These are phyloP conservation scores for Sugiyamaella sp. DNA, from an alignment of 1,139 yeast genomes.

Conservation along the genomic window DNA sequence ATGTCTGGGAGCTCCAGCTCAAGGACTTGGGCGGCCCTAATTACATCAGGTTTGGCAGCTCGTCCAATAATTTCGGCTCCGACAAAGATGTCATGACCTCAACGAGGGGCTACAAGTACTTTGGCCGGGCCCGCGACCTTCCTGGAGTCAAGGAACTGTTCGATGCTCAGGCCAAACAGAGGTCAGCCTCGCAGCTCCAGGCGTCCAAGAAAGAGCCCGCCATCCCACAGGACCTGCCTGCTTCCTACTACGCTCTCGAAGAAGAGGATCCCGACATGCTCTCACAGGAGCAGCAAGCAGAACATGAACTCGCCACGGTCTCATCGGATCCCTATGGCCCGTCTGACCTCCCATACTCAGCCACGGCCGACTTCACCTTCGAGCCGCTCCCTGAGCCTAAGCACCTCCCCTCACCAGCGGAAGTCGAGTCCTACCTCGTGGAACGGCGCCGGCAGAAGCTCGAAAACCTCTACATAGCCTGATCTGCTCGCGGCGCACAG, in stretches of 20 bases:
- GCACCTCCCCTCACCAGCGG: slow-evolving; percentile 45
- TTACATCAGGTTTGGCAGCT: slow-evolving; percentile 43
- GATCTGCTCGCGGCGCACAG: neutral
- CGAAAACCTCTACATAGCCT: slow-evolving; percentile 36
- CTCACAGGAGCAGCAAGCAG: slow-evolving; percentile 38
- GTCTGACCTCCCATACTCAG: slow-evolving; percentile 2
- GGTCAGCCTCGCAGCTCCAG: slow-evolving; percentile 2
- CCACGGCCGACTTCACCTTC: slow-evolving; percentile 14
- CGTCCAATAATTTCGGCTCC: neutral
- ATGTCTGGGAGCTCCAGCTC: slow-evolving; percentile 79
- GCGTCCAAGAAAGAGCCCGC: slow-evolving; percentile 1
- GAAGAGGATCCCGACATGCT: slow-evolving; percentile 39
- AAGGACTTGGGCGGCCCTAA: slow-evolving; percentile 72
- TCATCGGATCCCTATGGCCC: slow-evolving; percentile 2
- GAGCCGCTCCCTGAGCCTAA: slow-evolving; percentile 35
- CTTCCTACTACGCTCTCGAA: slow-evolving; percentile 51
- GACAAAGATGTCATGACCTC: slow-evolving; percentile 26
- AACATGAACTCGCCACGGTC: neutral
- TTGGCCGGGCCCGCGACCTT: slow-evolving; percentile 80
- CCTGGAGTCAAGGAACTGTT: slow-evolving; percentile 69
- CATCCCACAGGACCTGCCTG: slow-evolving; percentile 37
- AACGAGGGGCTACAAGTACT: slow-evolving; percentile 66
- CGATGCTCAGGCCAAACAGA: slow-evolving; percentile 36
- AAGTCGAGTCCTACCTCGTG: slow-evolving; percentile 53
- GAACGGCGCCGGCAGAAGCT: slow-evolving; percentile 51